A percentile compares a stretch with the other conserved stretches of the same genome.
Evolutionary conservation across 2,329 filamentous ascomycete genomes (phyloP).

Genomic region (Lecanicillium sp.): DNA sequence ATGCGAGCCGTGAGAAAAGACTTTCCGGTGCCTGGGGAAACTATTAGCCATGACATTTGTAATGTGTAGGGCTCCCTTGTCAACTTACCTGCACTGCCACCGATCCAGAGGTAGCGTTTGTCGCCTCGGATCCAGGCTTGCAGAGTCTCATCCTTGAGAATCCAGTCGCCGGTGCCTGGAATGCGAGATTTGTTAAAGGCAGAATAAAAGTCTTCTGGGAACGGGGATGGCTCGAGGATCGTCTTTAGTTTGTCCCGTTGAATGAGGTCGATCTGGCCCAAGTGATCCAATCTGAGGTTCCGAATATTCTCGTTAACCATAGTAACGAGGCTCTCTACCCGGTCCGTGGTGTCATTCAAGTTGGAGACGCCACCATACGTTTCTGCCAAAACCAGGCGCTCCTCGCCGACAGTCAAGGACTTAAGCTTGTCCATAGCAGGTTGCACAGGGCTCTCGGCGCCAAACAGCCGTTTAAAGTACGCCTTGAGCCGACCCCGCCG

Average conservation of each 20-base stretch:
- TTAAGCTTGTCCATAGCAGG: constrained; percentile 31
- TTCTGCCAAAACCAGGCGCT: constrained; percentile 34
- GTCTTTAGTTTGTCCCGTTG: constrained; percentile 30
- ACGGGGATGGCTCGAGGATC: constrained; percentile 33
- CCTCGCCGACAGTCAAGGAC: constrained; percentile 32
- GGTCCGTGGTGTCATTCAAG: constrained; percentile 28
- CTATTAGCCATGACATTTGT: neutral
- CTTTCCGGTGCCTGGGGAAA: constrained; percentile 31
- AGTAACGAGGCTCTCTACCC: constrained; percentile 24
- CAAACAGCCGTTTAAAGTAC: constrained; percentile 31
- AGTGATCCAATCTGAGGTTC: constrained; percentile 25
- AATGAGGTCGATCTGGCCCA: constrained; percentile 22
- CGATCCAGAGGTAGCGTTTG: constrained; percentile 34
- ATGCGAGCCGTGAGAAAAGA: constrained; percentile 36
- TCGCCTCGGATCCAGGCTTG: constrained; percentile 30
- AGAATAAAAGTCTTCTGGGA: constrained; percentile 32
- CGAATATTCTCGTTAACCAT: constrained; percentile 27
- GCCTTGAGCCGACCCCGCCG: constrained; percentile 32
- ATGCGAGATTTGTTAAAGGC: constrained; percentile 32
- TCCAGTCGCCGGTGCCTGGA: constrained; percentile 37
- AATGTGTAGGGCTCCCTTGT: neutral
- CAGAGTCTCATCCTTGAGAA: constrained; percentile 30
- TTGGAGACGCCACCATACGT: constrained; percentile 29
- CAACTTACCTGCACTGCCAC: constrained; percentile 30
- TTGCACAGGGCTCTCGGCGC: constrained; percentile 30